Evolutionary conservation across 805 yeast species (phyloP).

Genomic region (Nakazawaea sp.): DNA sequence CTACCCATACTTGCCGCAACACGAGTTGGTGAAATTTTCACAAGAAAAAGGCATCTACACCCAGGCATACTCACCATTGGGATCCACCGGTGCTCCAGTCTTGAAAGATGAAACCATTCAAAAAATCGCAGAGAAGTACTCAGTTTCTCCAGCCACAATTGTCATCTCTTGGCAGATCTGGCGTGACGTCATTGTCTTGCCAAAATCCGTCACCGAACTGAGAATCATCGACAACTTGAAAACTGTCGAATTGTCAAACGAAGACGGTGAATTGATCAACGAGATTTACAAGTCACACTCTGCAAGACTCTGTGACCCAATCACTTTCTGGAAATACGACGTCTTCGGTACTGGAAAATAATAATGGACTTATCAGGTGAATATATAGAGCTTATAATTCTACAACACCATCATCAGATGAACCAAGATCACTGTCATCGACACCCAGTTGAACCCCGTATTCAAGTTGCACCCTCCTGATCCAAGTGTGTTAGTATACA

Average conservation of each 20-base stretch:
- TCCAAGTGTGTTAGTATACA: too few relatives aligned
- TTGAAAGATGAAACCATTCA: conserved; percentile 35
- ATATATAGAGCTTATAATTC: too few relatives aligned
- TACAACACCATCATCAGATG: too few relatives aligned
- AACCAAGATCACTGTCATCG: too few relatives aligned
- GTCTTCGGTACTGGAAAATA: conserved; percentile 5
- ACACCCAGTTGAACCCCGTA: too few relatives aligned
- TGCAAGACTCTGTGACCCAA: conserved; percentile 20
- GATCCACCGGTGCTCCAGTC: conserved; percentile 49
- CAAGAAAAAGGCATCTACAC: conserved; percentile 44
- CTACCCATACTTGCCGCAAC: conserved; percentile 66
- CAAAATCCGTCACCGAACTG: conserved; percentile 37
- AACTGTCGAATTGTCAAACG: conserved; percentile 25
- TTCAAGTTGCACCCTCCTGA: too few relatives aligned
- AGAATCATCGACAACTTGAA: conserved; percentile 35
- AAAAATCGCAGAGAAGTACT: conserved; percentile 36
- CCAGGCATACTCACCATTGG: conserved; percentile 79
- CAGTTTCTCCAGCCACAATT: conserved; percentile 40
- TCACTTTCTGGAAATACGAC: conserved; percentile 7
- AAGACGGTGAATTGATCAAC: conserved; percentile 27
- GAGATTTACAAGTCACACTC: conserved; percentile 18
- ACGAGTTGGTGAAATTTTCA: conserved; percentile 46
- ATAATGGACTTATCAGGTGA: too few relatives aligned
- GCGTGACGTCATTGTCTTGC: conserved; percentile 48
- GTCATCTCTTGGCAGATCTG: conserved; percentile 53